phyloP scores from a whole-genome alignment of 306 rosid genomes.

The Amphicarpaea edgeworthii region DNA sequence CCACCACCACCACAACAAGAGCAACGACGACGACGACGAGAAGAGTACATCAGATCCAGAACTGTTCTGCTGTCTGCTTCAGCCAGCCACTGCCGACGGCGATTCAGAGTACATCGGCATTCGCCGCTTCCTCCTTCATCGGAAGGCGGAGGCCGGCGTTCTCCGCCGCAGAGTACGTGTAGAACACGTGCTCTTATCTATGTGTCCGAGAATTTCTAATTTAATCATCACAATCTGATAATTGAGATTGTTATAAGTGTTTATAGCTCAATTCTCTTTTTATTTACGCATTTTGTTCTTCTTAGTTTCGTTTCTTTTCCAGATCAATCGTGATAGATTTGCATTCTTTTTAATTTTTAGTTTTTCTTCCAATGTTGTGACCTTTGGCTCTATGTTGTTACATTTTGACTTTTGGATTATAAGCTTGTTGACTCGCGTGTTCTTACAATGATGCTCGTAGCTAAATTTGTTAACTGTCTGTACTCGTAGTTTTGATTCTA shows the following conservation, averaged over 20 bases:
- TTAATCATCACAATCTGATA: constrained; percentile 9
- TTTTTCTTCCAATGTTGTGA: background rate
- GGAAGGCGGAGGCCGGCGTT: constrained; percentile 71
- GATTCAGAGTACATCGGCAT: constrained; percentile 72
- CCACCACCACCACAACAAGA: constrained; percentile 13
- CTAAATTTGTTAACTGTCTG: background rate
- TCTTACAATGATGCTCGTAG: constrained; percentile 16
- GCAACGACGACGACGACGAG: constrained; percentile 30
- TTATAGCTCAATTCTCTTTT: constrained; percentile 1
- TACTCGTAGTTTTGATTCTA: constrained; percentile 3
- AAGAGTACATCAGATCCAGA: constrained; percentile 65
- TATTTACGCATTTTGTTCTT: background rate
- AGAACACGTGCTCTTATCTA: background rate
- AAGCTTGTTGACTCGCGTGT: constrained; percentile 31
- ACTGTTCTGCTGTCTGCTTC: constrained; percentile 76
- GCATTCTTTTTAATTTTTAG: background rate
- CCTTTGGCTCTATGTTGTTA: background rate
- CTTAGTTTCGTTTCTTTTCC: background rate
- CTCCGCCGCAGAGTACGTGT: constrained; percentile 69
- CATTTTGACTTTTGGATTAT: constrained; percentile 41
- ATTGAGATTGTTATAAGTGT: constrained; percentile 3
- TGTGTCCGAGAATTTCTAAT: constrained; percentile 1
- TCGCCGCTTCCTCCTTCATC: constrained; percentile 81
- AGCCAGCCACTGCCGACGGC: constrained; percentile 61
- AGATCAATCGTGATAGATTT: constrained; percentile 34